phyloP scores from a whole-genome alignment of 768 basidiomycete genomes.

The Gautieria morchelliformis region DNA sequence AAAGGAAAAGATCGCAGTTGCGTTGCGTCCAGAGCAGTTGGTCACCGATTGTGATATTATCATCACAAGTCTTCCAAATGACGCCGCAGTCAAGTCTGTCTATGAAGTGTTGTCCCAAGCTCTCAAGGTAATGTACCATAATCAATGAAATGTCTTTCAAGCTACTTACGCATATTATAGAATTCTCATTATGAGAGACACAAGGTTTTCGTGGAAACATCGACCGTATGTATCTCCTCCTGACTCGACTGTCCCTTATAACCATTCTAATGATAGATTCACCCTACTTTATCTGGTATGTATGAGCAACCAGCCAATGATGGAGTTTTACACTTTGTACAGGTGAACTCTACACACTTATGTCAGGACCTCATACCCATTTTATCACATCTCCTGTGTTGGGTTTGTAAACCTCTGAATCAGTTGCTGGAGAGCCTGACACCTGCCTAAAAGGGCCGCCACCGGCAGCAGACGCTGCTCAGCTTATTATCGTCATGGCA shows the following conservation, averaged over 20 bases:
- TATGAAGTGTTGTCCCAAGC: conserved; percentile 52
- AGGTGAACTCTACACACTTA: conserved; percentile 62
- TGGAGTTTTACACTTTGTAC: conserved; percentile 3
- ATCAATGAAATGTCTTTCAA: not conserved
- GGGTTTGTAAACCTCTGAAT: conserved; percentile 23
- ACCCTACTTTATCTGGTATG: conserved; percentile 42
- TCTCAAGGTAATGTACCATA: conserved; percentile 36
- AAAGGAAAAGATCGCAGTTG: conserved; percentile 42
- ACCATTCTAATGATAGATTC: conserved; percentile 29
- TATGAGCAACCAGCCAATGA: not conserved
- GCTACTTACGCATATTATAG: conserved; percentile 14
- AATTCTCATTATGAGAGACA: conserved; percentile 31
- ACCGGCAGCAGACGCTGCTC: conserved; percentile 48
- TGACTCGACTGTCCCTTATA: not conserved
- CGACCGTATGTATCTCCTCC: conserved; percentile 47
- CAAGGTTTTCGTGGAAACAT: conserved; percentile 81
- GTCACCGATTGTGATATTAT: conserved; percentile 63
- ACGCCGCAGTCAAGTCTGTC: conserved; percentile 55
- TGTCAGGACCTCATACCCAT: conserved; percentile 49
- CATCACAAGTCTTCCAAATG: conserved; percentile 64
- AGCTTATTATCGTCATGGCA: conserved; percentile 66
- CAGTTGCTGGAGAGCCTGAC: not conserved
- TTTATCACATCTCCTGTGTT: conserved; percentile 76
- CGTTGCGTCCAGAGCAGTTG: conserved; percentile 46
- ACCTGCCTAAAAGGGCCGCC: conserved; percentile 32